Conservation (phyloP, 2,329 filamentous ascomycete species). For the Colletotrichum eleusines region DNA sequence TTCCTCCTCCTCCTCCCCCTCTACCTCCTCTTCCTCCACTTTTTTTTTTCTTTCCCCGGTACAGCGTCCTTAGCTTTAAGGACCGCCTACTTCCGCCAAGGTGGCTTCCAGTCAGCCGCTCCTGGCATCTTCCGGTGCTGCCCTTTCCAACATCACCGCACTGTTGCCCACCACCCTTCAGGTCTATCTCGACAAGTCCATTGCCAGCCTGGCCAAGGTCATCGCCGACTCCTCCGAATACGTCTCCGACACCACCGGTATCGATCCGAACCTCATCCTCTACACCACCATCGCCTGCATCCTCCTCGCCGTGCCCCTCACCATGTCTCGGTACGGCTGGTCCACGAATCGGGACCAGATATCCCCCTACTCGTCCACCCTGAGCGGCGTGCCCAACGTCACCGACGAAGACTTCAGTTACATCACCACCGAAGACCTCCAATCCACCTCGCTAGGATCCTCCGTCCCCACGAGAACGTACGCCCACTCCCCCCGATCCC, state of each 20-base stretch:
- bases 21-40: slow-evolving; percentile 10
- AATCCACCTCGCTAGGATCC: slow-evolving; percentile 55
- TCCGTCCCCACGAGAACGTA: slow-evolving; percentile 54
- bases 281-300: slow-evolving; percentile 65
- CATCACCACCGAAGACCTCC: slow-evolving; percentile 82
- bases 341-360: slow-evolving; percentile 59
- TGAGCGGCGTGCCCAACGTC: slow-evolving; percentile 68
- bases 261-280: slow-evolving; percentile 60
- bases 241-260: slow-evolving; percentile 62
- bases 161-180: slow-evolving; percentile 61
- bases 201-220: slow-evolving; percentile 61
- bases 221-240: slow-evolving; percentile 64
- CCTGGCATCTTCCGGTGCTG: slow-evolving; percentile 74
- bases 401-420: slow-evolving; percentile 84
- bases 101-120: slow-evolving; percentile 71
- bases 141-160: slow-evolving; percentile 69
- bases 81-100: slow-evolving; percentile 59
- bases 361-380: slow-evolving; percentile 64
- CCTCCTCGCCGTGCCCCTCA: slow-evolving; percentile 62
- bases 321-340: slow-evolving; percentile 69
- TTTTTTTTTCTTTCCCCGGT: slow-evolving; percentile 16
- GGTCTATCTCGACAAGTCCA: slow-evolving; percentile 66
- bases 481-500: slow-evolving; percentile 52
- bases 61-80: slow-evolving; percentile 44
- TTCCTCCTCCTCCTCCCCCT: slow-evolving; percentile 37